Evolutionary conservation across 768 basidiomycete genomes (phyloP).

Genomic region (Termitomyces sp.): DNA sequence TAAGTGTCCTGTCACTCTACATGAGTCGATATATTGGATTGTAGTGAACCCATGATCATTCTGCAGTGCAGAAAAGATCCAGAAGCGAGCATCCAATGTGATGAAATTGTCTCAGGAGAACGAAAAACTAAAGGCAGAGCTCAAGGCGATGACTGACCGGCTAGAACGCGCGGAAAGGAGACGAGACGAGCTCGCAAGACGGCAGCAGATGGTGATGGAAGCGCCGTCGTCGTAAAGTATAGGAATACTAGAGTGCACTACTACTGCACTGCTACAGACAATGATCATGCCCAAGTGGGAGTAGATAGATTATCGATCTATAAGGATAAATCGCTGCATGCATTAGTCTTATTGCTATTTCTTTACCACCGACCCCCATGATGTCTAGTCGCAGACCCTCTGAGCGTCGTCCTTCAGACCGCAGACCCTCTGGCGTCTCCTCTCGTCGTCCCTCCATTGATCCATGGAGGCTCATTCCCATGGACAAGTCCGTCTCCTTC

Average conservation of each 20-base stretch:
- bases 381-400: conserved; percentile 40
- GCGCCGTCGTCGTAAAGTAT: conserved; percentile 10
- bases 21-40: conserved; percentile 4
- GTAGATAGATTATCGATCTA: conserved; percentile 11
- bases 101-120: conserved; percentile 76
- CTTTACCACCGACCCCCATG: conserved; percentile 16
- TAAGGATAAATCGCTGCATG: not conserved
- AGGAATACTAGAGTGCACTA: not conserved
- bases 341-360: not conserved
- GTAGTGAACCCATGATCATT: conserved; percentile 17
- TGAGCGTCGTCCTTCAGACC: conserved; percentile 47
- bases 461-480: conserved; percentile 69
- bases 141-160: conserved; percentile 70
- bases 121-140: conserved; percentile 71
- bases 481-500: conserved; percentile 59
- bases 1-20: conserved; percentile 35
- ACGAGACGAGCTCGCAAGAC: conserved; percentile 42
- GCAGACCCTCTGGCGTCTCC: conserved; percentile 33
- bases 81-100: conserved; percentile 78
- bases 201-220: conserved; percentile 19
- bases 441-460: conserved; percentile 76
- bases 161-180: conserved; percentile 72
- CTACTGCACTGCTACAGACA: too few relatives aligned
- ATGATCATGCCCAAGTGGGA: conserved; percentile 1
- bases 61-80: conserved; percentile 42